Conservation (phyloP, 176 grass and related monocot species). For the Miscanthus lutarioriparius region DNA sequence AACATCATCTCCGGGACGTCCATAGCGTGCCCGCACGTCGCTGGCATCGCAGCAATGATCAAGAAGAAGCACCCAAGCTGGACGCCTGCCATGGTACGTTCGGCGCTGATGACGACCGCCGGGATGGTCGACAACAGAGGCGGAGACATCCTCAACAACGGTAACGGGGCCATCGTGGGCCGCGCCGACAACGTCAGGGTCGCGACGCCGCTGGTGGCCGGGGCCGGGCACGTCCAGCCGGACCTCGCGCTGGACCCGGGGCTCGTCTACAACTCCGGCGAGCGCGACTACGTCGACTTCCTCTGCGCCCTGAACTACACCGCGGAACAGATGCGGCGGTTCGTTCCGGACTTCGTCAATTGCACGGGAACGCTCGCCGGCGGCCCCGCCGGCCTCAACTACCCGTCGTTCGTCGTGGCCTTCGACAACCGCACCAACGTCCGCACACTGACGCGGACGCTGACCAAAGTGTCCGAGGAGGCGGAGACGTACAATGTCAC, state of each 20-base stretch:
- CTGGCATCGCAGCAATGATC: slow-evolving; percentile 48
- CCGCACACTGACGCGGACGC: background rate
- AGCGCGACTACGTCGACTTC: background rate
- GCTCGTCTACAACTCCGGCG: background rate
- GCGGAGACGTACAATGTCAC: background rate
- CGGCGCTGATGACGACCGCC: slow-evolving; percentile 62
- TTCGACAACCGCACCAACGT: background rate
- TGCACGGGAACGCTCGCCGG: background rate
- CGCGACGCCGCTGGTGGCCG: slow-evolving; percentile 33
- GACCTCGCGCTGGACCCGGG: slow-evolving; percentile 7
- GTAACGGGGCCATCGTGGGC: background rate
- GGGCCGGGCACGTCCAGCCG: slow-evolving; percentile 2
- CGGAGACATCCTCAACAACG: slow-evolving; percentile 28
- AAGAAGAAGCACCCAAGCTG: slow-evolving; percentile 31
- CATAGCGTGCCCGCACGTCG: slow-evolving; percentile 55
- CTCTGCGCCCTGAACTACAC: slow-evolving; percentile 10
- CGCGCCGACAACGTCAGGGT: background rate
- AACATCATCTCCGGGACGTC: slow-evolving; percentile 55
- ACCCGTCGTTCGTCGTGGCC: slow-evolving; percentile 10
- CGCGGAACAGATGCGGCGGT: background rate
- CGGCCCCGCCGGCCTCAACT: slow-evolving; percentile 12
- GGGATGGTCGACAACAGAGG: slow-evolving; percentile 39
- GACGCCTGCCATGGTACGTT: slow-evolving; percentile 62
- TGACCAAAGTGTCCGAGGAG: slow-evolving; percentile 7
- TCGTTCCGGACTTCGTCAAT: background rate